Conservation (phyloP, 2,329 filamentous ascomycete species). For the Diaporthe australafricana region DNA sequence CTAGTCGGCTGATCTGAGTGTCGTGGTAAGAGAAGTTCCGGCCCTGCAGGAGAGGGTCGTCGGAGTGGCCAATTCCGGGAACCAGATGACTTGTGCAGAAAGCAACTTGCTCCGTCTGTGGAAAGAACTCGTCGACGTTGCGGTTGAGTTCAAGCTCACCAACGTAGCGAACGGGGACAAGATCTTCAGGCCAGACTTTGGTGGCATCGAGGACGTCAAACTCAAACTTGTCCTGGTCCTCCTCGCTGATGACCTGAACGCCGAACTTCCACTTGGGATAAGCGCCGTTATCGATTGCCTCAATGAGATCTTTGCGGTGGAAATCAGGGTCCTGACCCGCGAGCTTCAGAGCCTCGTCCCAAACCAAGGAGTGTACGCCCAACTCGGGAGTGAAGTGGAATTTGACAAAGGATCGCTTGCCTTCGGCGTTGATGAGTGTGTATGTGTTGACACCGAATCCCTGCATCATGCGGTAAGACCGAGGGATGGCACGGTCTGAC, state of each 20-base stretch:
- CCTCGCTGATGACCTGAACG: conserved; percentile 78
- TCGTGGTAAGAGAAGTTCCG: conserved; percentile 77
- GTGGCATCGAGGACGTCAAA: conserved; percentile 89
- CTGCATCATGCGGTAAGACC: conserved; percentile 86
- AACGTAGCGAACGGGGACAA: conserved; percentile 80
- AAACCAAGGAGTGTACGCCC: conserved; percentile 81
- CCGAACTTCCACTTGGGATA: conserved; percentile 86
- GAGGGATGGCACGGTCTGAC: conserved; percentile 79
- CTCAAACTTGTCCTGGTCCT: conserved; percentile 80
- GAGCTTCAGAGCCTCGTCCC: conserved; percentile 84
- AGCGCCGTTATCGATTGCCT: conserved; percentile 77
- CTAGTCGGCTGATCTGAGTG: conserved; percentile 77
- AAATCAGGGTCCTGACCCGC: conserved; percentile 83
- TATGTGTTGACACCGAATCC: conserved; percentile 88
- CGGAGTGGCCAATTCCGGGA: conserved; percentile 80
- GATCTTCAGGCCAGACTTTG: conserved; percentile 86
- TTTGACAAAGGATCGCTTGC: conserved; percentile 80
- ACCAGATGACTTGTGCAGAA: conserved; percentile 87
- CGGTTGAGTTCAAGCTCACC: conserved; percentile 84
- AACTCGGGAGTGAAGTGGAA: conserved; percentile 81
- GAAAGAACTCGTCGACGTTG: conserved; percentile 85
- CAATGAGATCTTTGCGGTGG: conserved; percentile 80
- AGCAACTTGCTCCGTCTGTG: conserved; percentile 84
- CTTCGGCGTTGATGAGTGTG: conserved; percentile 74
- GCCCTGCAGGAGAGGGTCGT: conserved; percentile 80